Percentiles rank a stretch among this genome's conserved stretches.
Evolutionary conservation across 2,329 filamentous ascomycete genomes (phyloP).

Genomic region (Fusarium pininemorale): DNA sequence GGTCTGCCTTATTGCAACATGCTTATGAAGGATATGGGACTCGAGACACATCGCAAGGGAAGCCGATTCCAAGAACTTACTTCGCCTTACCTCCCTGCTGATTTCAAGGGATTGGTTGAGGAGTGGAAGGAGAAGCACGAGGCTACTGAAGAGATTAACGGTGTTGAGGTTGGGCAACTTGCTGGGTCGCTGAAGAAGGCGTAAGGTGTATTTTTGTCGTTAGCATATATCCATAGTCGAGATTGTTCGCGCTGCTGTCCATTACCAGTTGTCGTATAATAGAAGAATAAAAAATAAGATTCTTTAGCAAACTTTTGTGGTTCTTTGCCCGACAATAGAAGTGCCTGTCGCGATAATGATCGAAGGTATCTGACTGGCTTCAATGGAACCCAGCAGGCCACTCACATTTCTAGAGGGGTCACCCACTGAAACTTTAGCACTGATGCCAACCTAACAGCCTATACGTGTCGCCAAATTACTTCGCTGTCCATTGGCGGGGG

Average conservation of each 20-base stretch:
- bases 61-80: conserved; percentile 21
- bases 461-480: too few relatives aligned
- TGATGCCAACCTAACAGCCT: not conserved
- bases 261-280: too few relatives aligned
- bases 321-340: too few relatives aligned
- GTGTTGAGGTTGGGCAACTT: not conserved
- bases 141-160: not conserved
- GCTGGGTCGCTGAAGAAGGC: not conserved
- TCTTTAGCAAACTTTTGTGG: not conserved
- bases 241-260: not conserved
- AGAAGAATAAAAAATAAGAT: not conserved
- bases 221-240: not conserved
- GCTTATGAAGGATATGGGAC: conserved; percentile 71
- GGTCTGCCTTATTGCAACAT: conserved; percentile 65
- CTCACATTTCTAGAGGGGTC: too few relatives aligned
- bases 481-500: not conserved
- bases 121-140: conserved; percentile 37
- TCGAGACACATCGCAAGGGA: conserved; percentile 50
- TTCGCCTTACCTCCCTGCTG: conserved; percentile 32
- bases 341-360: too few relatives aligned
- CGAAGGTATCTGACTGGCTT: not conserved
- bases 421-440: not conserved
- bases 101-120: conserved; percentile 41
- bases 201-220: not conserved
- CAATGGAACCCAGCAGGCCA: too few relatives aligned